Evolutionary conservation across 176 grass and related monocot species (phyloP), one percentile per base, ranked within the genome.

Genomic region (Triticum timopheevii): DNA sequence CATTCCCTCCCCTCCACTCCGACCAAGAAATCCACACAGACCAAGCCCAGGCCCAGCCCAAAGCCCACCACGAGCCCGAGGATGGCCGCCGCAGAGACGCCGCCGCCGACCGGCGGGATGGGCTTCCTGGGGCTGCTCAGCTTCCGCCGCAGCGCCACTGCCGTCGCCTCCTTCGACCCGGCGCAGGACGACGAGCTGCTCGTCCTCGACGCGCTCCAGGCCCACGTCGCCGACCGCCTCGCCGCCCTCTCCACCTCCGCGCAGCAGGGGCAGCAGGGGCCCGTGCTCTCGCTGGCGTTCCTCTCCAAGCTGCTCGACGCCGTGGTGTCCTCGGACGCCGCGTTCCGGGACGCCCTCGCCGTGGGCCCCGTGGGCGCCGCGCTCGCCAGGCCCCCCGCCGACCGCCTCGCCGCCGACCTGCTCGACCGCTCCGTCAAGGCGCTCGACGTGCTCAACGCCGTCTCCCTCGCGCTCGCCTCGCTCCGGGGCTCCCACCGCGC

Each of bases 231-330:
- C 71, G 86, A 80, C 42, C 97, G 87, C 23, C 86, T 99, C 79
- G 22, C 73, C 42, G 82, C 91, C 0, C 90, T 97, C 8, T 54
- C 87, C 23, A 3, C 40, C 64, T 42, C 20, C 27, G 10, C 44
- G 44, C 20, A 47, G 16, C 20, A 47, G n/a, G 0, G 1, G 0
- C 44, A 39, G 3, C 5, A 35, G 36, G 40, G 42, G 5, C 74
- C 75, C 10, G 17, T 83, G 28, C 88, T 99, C 10, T 91, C 92
- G 4, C 80, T 99, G 5, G 80, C 90, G 1, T 96, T 99, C 88
- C 92, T 99, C 70, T 93, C 94, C 79, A 91, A 96, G 83, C 82
- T 99, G 69, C 90, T 99, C 0, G 94, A 96, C 75, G 87, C 89
- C 8, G 86, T 99, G 3, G 67, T 93, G 35, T 88, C 89, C 47